Conservation (phyloP, 345 rosid genomes). For the Populus pruinosa region DNA sequence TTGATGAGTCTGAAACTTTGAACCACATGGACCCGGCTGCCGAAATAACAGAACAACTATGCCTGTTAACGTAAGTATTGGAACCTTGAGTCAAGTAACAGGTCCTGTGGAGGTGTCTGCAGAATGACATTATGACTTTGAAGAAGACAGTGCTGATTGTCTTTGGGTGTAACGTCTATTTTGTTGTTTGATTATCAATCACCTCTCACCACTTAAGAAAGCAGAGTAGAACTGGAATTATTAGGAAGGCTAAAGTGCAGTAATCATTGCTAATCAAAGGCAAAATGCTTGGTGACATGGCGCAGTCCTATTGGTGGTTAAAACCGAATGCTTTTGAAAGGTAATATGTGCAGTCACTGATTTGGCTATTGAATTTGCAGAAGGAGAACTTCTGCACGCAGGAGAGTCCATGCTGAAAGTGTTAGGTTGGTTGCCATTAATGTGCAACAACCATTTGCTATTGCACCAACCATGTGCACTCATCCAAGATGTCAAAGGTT, state of each 20-base stretch:
- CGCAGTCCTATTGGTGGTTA: not conserved
- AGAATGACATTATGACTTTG: not conserved
- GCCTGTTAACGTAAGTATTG: not conserved
- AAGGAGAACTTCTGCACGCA: not conserved
- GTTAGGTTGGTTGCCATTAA: no score
- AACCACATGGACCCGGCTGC: not conserved
- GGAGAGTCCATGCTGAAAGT: not conserved
- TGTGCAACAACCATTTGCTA: no score
- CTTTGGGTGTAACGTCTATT: slow-evolving; percentile 14
- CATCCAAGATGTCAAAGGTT: no score
- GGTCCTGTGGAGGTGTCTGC: not conserved
- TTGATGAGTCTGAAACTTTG: not conserved
- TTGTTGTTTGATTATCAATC: slow-evolving; percentile 13
- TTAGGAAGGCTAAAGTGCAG: slow-evolving; percentile 7
- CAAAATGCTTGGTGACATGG: not conserved
- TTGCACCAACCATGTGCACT: no score
- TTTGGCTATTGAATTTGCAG: not conserved
- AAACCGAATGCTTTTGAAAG: not conserved
- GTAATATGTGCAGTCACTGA: not conserved
- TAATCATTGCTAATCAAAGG: slow-evolving; percentile 1
- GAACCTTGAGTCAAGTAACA: not conserved
- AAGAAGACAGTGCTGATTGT: not conserved
- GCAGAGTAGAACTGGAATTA: not conserved
- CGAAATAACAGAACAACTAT: not conserved
- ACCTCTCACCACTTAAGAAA: not conserved